phyloP scores from a whole-genome alignment of 441 rosid species.

The Gossypium gossypioides region DNA sequence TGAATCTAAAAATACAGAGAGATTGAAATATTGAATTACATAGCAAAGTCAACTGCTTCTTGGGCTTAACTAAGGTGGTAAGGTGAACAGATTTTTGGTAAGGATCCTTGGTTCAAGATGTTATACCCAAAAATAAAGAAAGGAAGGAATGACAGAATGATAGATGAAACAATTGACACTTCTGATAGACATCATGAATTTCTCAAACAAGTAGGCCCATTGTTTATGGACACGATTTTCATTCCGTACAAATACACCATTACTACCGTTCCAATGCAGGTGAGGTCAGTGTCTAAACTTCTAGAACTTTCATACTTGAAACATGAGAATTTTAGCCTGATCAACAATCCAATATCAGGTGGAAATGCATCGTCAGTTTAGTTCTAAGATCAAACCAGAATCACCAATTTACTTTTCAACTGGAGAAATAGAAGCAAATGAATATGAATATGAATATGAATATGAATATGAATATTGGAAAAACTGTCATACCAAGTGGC shows the following conservation, averaged over 20 bases:
- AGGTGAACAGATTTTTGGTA: neutral
- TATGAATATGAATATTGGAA: neutral
- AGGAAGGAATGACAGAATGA: neutral
- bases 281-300: neutral
- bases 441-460: neutral
- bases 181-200: neutral
- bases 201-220: neutral
- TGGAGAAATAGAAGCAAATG: neutral
- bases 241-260: neutral
- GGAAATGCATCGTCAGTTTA: neutral
- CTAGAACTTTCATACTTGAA: conserved; percentile 2
- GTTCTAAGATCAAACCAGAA: conserved; percentile 1
- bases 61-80: neutral
- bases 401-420: neutral
- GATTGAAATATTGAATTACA: neutral
- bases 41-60: neutral
- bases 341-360: conserved; percentile 8
- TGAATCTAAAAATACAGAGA: neutral
- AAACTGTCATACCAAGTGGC: conserved; percentile 52
- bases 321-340: conserved; percentile 8
- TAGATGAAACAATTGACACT: neutral
- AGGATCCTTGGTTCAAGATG: neutral
- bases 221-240: neutral
- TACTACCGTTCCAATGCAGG: neutral
- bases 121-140: neutral